Evolutionary conservation across 2,329 filamentous ascomycete genomes (phyloP), one percentile per base, ranked within the genome.

Genomic region (Coleophoma crateriformis): DNA sequence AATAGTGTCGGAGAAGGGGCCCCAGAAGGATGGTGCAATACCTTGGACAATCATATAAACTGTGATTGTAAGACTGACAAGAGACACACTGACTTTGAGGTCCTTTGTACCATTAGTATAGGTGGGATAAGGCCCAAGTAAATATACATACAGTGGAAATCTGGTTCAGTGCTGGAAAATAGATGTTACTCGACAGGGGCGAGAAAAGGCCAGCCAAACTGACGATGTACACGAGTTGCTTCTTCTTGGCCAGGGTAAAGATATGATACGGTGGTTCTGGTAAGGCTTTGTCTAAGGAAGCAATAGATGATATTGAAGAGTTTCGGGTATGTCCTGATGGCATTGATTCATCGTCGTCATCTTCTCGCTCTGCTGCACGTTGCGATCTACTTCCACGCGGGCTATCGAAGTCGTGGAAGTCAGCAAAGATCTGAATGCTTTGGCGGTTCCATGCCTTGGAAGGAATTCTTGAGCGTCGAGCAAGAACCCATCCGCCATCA

Each of bases 141-240:
- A 27, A 27, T 27, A 46, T 10, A 54, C 53, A 34, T 54, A 67
- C 67, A 46, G 58, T 50, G 7, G 69, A 62, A 14, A 76, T 67
- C 3, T 62, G 53, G 41, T 68, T 64, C 5, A 76, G 53, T 0
- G 72, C 67, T 1, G 75, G 73, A 45, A 75, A 68, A 61, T 78
- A 79, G 46, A 80, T 77, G 51, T 73, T 76, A 33, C 71, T 71
- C 3, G 75, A 74, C 12, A 76, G 55, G 1, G 77, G 76, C 3
- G 76, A 78, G 62, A 81, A 78, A 32, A 79, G 64, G 1, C 72
- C 73, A 1, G 75, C 77, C 1, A 74, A 58, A 2, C 74, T 71
- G 20, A 77, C 71, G 46, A 75, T 73, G 58, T 71, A 66, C 20
- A 77, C 69, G 33, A 78, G 69, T 52, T 71, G 58, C 50, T 70